phyloP scores from a whole-genome alignment of 495 filamentous ascomycete genomes.

The Coniosporium apollinis region DNA sequence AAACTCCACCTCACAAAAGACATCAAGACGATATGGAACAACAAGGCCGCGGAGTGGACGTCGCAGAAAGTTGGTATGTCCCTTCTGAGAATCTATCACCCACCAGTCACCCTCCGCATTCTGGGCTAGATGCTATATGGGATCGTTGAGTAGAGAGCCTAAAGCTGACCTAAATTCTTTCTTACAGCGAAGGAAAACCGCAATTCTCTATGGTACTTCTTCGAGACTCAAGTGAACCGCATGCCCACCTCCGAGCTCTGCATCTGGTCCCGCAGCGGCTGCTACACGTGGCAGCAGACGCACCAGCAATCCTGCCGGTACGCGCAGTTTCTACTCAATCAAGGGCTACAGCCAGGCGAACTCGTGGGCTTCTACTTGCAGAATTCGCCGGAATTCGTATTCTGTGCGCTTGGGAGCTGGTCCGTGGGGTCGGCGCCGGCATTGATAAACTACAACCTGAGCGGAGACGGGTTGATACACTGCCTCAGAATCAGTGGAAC shows the following conservation, averaged over 20 bases:
- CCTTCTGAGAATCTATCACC: slow-evolving; percentile 1
- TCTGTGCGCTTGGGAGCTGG: slow-evolving; percentile 44
- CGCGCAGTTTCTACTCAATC: slow-evolving; percentile 43
- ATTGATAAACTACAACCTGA: slow-evolving; percentile 57
- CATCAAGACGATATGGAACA: slow-evolving; percentile 20
- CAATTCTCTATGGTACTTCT: slow-evolving; percentile 45
- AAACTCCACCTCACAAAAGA: slow-evolving; percentile 52
- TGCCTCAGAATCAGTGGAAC: slow-evolving; percentile 45
- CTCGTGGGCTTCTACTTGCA: slow-evolving; percentile 52
- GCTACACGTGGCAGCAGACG: slow-evolving; percentile 46
- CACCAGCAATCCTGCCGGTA: slow-evolving; percentile 41
- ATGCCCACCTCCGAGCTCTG: slow-evolving; percentile 31
- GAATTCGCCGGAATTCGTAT: slow-evolving; percentile 52
- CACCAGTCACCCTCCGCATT: neutral
- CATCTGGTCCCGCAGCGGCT: slow-evolving; percentile 49
- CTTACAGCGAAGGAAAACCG: slow-evolving; percentile 30
- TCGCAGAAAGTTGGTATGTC: slow-evolving; percentile 22
- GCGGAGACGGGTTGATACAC: slow-evolving; percentile 48
- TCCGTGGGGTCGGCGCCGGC: slow-evolving; percentile 50
- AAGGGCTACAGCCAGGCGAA: slow-evolving; percentile 46
- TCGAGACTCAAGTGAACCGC: slow-evolving; percentile 36
- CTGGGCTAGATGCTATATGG: neutral
- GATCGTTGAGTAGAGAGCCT: neutral
- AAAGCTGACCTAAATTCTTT: neutral
- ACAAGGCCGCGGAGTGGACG: slow-evolving; percentile 17